These are phyloP conservation scores for Leccinum fallax DNA, from an alignment of 1,284 basidiomycete genomes.

Conservation along the genomic window DNA sequence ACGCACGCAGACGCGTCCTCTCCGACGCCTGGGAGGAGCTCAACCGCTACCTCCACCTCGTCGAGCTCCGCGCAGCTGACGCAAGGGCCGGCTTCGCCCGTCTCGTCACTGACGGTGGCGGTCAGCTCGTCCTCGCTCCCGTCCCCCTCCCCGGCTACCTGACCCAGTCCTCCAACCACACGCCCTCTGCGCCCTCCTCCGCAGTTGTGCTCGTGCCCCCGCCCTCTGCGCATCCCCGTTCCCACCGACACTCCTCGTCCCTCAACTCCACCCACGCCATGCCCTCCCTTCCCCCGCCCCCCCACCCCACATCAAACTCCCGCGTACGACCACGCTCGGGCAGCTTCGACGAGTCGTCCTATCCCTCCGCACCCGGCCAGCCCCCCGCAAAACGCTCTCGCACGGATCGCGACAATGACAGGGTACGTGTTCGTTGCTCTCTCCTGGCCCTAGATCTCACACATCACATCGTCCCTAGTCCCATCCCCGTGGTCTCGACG, in stretches of 20 bases:
- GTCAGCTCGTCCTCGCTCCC: conserved; percentile 40
- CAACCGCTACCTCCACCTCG: conserved; percentile 47
- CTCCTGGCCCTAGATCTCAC: conserved; percentile 13
- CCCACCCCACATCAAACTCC: conserved; percentile 23
- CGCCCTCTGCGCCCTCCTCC: conserved; percentile 22
- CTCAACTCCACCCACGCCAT: conserved; percentile 26
- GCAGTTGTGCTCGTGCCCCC: conserved; percentile 31
- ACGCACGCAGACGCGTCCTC: conserved; percentile 50
- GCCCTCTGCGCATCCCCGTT: conserved; percentile 15
- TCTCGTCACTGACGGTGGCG: conserved; percentile 47
- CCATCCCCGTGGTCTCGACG: conserved; percentile 22
- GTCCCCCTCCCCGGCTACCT: conserved; percentile 31
- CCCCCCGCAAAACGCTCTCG: conserved; percentile 53
- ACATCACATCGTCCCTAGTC: conserved; percentile 5
- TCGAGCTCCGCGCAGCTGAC: conserved; percentile 52
- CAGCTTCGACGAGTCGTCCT: conserved; percentile 40
- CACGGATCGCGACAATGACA: conserved; percentile 38
- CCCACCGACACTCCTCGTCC: conserved; percentile 28
- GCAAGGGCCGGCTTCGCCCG: conserved; percentile 52
- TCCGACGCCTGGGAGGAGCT: conserved; percentile 57
- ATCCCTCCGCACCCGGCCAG: conserved; percentile 21
- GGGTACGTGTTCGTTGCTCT: neutral
- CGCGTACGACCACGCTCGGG: conserved; percentile 45
- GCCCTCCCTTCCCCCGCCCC: conserved; percentile 30
- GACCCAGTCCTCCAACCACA: neutral